phyloP scores from a whole-genome alignment of 208 protist species.

The Trypanosoma lewisi region DNA sequence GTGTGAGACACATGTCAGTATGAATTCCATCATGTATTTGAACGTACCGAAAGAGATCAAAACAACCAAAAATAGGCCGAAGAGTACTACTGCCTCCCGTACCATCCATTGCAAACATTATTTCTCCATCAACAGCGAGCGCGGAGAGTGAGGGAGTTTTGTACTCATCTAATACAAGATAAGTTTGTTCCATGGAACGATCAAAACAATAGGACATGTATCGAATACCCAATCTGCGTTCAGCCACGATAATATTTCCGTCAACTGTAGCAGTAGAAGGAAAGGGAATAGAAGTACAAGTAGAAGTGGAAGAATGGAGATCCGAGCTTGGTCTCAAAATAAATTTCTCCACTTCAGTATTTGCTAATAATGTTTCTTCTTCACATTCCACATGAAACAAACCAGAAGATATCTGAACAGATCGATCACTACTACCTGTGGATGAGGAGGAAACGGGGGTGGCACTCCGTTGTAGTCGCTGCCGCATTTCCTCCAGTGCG shows the following conservation, averaged over 20 bases:
- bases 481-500: constrained; percentile 19
- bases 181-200: constrained; percentile 49
- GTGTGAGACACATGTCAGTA: constrained; percentile 20
- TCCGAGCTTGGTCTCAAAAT: constrained; percentile 1
- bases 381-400: constrained; percentile 3
- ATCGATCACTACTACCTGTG: neutral
- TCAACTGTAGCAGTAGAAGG: neutral
- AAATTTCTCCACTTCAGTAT: constrained; percentile 10
- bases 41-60: constrained; percentile 48
- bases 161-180: constrained; percentile 49
- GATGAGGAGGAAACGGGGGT: too few relatives aligned
- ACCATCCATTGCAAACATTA: constrained; percentile 32
- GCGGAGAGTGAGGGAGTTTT: constrained; percentile 12
- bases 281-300: neutral
- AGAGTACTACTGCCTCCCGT: neutral
- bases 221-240: constrained; percentile 13
- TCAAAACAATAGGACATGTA: constrained; percentile 49
- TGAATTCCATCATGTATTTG: constrained; percentile 5
- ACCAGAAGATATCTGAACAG: constrained; percentile 12
- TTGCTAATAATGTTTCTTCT: neutral
- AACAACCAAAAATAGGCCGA: constrained; percentile 42
- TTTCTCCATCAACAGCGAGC: constrained; percentile 63
- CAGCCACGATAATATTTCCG: neutral
- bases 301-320: too few relatives aligned
- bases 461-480: neutral